Base-by-base conservation (phyloP, 768 basidiomycete genomes). In the Tylopilus sp. region DNA sequence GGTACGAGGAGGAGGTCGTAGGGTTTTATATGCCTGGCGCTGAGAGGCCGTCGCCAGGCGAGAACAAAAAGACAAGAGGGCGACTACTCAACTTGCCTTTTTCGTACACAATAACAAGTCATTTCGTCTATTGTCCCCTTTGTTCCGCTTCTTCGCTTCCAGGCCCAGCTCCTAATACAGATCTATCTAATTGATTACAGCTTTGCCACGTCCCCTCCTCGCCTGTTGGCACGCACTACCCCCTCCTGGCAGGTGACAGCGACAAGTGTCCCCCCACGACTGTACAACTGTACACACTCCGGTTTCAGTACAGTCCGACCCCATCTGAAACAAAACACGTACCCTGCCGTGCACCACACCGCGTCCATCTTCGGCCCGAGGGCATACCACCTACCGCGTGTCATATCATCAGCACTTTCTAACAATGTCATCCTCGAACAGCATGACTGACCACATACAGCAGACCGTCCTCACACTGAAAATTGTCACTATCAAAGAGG, bases 231-330 rank as follows among this genome's bases (percentile, higher is more conserved):
- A 38, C 88, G 79, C 38, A 88, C 74, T 8, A 89, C 85, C 6
- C 89, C 90, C 72, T 91, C 90, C 64, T 92, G 90, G 22, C 85
- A 81, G 25, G 80, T 83, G 12, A 88, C 80, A n/a, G 88, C 90
- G 22, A 91, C 75, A 12, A 91, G 70, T 6, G 63, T 77, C 8
- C 89, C 88, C 22, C 69, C 65, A 23, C 75, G 80, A n/a, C 82
- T 82, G 64, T 86, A 91, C 62, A 91, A 69, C 86, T 91, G 35
- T 52, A 38, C 26, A 50, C 42, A 42, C 7, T 31, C 31, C 12
- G 38, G 15, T 20, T 47, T 58, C 42, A 64, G 59, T 12, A 33
- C 42, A 20, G 15, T n/a, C 26, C 50, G 21, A 5, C 3, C 36
- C 46, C 28, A 28, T 48, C 47, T 13, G 35, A 61, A 17, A 15